Evolutionary conservation across 2,329 filamentous ascomycete genomes (phyloP).

Genomic region (Epichloe sp.): DNA sequence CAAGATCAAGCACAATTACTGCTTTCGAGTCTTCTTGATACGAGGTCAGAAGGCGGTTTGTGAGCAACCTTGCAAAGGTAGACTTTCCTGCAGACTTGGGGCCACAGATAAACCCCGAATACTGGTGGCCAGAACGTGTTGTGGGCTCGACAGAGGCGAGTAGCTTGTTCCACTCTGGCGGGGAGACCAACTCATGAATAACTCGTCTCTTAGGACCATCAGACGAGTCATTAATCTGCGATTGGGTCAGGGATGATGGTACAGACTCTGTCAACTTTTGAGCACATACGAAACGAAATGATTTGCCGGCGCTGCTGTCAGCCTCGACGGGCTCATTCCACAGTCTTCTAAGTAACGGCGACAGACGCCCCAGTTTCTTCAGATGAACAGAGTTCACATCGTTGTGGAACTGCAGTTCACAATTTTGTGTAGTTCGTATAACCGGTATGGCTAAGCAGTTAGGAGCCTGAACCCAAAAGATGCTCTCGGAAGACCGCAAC

Average conservation of each 20-base stretch:
- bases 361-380: slow-evolving; percentile 42
- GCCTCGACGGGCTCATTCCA: slow-evolving; percentile 39
- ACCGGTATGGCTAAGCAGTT: slow-evolving; percentile 58
- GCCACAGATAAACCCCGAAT: slow-evolving; percentile 48
- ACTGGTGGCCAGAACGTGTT: slow-evolving; percentile 19
- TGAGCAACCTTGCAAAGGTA: slow-evolving; percentile 53
- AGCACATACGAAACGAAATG: slow-evolving; percentile 37
- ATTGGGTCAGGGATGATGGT: neutral
- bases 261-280: slow-evolving; percentile 9
- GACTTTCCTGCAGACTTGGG: slow-evolving; percentile 66
- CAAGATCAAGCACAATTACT: slow-evolving; percentile 52
- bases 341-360: slow-evolving; percentile 52
- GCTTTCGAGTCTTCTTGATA: slow-evolving; percentile 9
- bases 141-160: slow-evolving; percentile 30
- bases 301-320: slow-evolving; percentile 11
- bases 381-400: slow-evolving; percentile 36
- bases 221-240: slow-evolving; percentile 38
- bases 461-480: slow-evolving; percentile 50
- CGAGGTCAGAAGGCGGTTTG: slow-evolving; percentile 51
- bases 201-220: slow-evolving; percentile 36
- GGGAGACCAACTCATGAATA: slow-evolving; percentile 42
- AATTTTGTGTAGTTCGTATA: slow-evolving; percentile 39
- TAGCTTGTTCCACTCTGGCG: slow-evolving; percentile 48
- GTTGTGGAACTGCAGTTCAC: slow-evolving; percentile 41
- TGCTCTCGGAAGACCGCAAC: slow-evolving; percentile 32